Percentiles rank a stretch among this genome's conserved stretches.
phyloP scores from a whole-genome alignment of 805 yeast genomes.

The Candida hungchunana region DNA sequence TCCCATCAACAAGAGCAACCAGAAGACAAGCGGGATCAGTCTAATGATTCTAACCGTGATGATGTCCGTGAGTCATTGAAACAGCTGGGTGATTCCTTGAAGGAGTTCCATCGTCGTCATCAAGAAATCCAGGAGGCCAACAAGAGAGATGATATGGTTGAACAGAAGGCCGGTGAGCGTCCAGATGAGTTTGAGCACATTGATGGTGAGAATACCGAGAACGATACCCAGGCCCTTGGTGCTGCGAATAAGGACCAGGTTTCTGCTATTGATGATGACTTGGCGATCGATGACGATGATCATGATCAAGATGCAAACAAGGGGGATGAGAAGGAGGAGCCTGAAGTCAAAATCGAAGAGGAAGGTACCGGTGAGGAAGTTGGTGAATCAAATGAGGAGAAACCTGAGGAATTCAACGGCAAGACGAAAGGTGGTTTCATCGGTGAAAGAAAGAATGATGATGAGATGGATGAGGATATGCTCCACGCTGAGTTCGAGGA shows the following conservation, averaged over 20 bases:
- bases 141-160: constrained; percentile 41
- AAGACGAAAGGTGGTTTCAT: constrained; percentile 47
- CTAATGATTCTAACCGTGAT: constrained; percentile 53
- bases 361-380: constrained; percentile 28
- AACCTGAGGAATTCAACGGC: constrained; percentile 45
- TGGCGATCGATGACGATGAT: constrained; percentile 76
- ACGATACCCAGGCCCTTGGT: constrained; percentile 89
- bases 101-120: constrained; percentile 86
- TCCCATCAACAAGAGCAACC: constrained; percentile 40
- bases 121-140: constrained; percentile 78
- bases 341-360: constrained; percentile 29
- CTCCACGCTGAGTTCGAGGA: constrained; percentile 28
- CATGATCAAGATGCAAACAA: too few relatives aligned
- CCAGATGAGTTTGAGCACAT: constrained; percentile 87
- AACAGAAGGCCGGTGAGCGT: constrained; percentile 55
- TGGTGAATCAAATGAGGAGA: constrained; percentile 28
- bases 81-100: constrained; percentile 86
- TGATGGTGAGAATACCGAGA: constrained; percentile 72
- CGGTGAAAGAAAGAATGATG: constrained; percentile 39
- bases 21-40: constrained; percentile 36
- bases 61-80: constrained; percentile 73
- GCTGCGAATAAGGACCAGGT: constrained; percentile 78
- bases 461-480: constrained; percentile 32
- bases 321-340: constrained; percentile 30
- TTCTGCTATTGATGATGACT: constrained; percentile 72